Evolutionary conservation across 352 stramenopile species (phyloP).

Genomic region (Thalassiosira delicatula): DNA sequence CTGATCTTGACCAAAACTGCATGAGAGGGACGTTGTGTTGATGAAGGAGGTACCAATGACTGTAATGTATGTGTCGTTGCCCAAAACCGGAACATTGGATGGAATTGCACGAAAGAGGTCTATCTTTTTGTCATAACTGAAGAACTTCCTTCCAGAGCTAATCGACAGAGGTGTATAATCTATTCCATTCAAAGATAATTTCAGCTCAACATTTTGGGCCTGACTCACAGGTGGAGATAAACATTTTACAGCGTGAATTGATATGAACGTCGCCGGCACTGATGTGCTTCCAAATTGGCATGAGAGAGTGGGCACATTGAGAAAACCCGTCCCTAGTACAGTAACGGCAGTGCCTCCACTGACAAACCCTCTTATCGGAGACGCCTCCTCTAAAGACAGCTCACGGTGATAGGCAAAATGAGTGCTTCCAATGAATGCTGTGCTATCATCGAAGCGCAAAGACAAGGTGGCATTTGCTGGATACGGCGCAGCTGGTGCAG

Average conservation of each 20-base stretch:
- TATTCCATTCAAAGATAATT: slow-evolving; percentile 63
- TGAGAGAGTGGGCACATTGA: slow-evolving; percentile 56
- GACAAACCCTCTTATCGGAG: slow-evolving; percentile 63
- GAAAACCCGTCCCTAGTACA: slow-evolving; percentile 65
- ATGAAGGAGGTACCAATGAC: slow-evolving; percentile 60
- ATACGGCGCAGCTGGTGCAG: slow-evolving; percentile 36
- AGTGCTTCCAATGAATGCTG: slow-evolving; percentile 9
- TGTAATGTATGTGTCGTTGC: slow-evolving; percentile 22
- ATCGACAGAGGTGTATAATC: slow-evolving; percentile 25
- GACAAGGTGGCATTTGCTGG: slow-evolving; percentile 50
- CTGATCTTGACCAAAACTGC: slow-evolving; percentile 54
- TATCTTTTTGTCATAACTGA: slow-evolving; percentile 61
- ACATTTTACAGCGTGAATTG: slow-evolving; percentile 55
- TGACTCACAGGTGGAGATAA: slow-evolving; percentile 41
- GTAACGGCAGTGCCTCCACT: slow-evolving; percentile 67
- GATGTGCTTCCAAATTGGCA: slow-evolving; percentile 65
- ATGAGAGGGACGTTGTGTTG: slow-evolving; percentile 62
- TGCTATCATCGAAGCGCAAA: slow-evolving; percentile 45
- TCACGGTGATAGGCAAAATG: slow-evolving; percentile 56
- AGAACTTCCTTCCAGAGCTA: slow-evolving; percentile 11
- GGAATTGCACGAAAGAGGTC: slow-evolving; percentile 47
- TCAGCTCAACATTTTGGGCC: slow-evolving; percentile 31
- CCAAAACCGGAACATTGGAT: slow-evolving; percentile 37
- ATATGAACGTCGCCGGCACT: slow-evolving; percentile 51
- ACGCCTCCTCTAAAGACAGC: slow-evolving; percentile 52